phyloP scores from a whole-genome alignment of 1,284 basidiomycete genomes.

The Apiotrichum veenhuisii region DNA sequence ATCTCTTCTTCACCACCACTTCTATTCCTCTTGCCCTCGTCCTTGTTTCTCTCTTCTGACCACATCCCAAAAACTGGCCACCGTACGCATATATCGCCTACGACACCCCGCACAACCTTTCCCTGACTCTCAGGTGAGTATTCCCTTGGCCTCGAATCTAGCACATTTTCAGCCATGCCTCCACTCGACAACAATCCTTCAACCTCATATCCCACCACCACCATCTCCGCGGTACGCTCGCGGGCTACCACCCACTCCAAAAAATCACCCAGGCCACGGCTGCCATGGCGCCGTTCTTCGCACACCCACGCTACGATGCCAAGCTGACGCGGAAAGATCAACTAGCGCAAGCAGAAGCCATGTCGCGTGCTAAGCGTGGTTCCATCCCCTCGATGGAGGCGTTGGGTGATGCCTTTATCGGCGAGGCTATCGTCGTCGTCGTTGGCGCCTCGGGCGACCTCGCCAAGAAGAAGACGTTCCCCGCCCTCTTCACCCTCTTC shows the following conservation, averaged over 20 bases:
- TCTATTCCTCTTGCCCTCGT: no score
- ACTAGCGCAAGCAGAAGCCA: slow-evolving; percentile 2
- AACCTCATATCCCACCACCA: slow-evolving; percentile 2
- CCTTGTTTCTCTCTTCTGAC: neutral
- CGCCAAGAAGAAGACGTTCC: slow-evolving; percentile 99
- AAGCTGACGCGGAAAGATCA: slow-evolving; percentile 6
- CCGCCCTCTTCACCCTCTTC: slow-evolving; percentile 86
- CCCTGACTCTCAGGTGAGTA: slow-evolving; percentile 7
- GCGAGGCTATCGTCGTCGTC: slow-evolving; percentile 86
- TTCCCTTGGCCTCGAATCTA: neutral
- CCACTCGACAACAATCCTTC: neutral
- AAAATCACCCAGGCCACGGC: slow-evolving; percentile 5
- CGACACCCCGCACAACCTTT: neutral
- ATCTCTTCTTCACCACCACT: no score
- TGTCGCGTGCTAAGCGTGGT: slow-evolving; percentile 29
- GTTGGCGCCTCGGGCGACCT: slow-evolving; percentile 96
- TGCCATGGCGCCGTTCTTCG: slow-evolving; percentile 5
- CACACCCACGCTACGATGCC: slow-evolving; percentile 5
- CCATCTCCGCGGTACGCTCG: slow-evolving; percentile 3
- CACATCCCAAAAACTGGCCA: neutral
- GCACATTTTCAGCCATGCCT: slow-evolving; percentile 4
- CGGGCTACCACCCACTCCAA: slow-evolving; percentile 3
- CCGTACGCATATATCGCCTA: neutral
- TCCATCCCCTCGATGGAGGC: slow-evolving; percentile 80
- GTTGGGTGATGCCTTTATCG: slow-evolving; percentile 65